phyloP scores from a whole-genome alignment of 73 alveolate genomes.

The Tetrahymena thermophila region DNA sequence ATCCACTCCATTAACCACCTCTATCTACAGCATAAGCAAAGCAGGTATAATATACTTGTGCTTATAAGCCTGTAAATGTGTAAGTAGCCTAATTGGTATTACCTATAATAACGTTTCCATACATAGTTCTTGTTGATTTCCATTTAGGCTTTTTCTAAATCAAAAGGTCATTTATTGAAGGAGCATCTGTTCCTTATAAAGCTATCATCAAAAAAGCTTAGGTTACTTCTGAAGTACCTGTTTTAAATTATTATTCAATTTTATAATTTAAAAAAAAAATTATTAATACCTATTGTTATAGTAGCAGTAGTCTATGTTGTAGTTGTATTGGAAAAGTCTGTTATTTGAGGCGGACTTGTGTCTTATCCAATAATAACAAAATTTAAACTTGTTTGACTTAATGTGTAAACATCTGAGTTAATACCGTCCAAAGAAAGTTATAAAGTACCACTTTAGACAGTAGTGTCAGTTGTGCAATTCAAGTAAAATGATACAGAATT shows the following conservation, averaged over 20 bases:
- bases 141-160: slow-evolving; percentile 43
- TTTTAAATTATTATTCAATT: background rate
- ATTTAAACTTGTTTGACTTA: background rate
- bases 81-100: slow-evolving; percentile 18
- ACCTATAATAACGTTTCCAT: slow-evolving; percentile 43
- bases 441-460: background rate
- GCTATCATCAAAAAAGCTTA: slow-evolving; percentile 44
- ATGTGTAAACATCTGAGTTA: slow-evolving; percentile 19
- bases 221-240: slow-evolving; percentile 36
- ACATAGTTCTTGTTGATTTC: slow-evolving; percentile 30
- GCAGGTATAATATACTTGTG: background rate
- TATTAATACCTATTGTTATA: background rate
- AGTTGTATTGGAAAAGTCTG: slow-evolving; percentile 7
- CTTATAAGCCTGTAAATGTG: slow-evolving; percentile 5
- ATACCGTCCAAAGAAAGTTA: slow-evolving; percentile 33
- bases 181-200: slow-evolving; percentile 40
- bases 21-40: background rate
- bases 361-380: slow-evolving; percentile 25
- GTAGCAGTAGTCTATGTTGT: slow-evolving; percentile 38
- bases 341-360: slow-evolving; percentile 23
- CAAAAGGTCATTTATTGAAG: slow-evolving; percentile 2
- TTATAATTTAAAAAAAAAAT: background rate
- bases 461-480: slow-evolving; percentile 8
- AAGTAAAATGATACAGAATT: slow-evolving; percentile 25
- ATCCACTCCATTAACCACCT: background rate